Conservation (phyloP, 129 eudicot species). For the Tagetes erecta region DNA sequence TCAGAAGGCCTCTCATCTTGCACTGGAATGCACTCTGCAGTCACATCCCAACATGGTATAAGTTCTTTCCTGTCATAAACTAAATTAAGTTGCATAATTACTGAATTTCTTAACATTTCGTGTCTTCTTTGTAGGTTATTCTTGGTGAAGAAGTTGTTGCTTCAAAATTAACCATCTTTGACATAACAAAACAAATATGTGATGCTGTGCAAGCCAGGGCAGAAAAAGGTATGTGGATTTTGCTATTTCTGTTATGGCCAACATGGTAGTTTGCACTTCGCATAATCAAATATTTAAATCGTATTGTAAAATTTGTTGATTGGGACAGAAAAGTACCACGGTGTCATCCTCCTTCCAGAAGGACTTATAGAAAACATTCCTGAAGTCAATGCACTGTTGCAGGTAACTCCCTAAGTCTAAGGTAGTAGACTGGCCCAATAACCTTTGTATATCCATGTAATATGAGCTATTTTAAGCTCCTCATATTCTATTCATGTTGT, state of each 20-base stretch:
- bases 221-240: constrained; percentile 51
- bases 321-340: constrained; percentile 76
- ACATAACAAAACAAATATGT: constrained; percentile 87
- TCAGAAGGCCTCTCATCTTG: constrained; percentile 93
- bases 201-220: constrained; percentile 98
- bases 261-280: not conserved
- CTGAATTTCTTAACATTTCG: not conserved
- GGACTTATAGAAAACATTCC: constrained; percentile 99
- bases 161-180: constrained; percentile 87
- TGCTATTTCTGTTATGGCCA: constrained; percentile 5
- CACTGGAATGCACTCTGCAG: constrained; percentile 94
- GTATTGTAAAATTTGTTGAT: not conserved
- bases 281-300: not conserved
- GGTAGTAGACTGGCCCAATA: not conserved
- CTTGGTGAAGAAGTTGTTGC: constrained; percentile 96
- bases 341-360: constrained; percentile 92
- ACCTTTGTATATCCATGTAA: not conserved
- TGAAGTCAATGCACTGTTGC: constrained; percentile 84
- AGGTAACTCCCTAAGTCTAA: constrained; percentile 45
- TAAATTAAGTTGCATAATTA: not conserved
- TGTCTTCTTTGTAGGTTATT: constrained; percentile 59
- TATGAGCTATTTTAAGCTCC: not conserved
- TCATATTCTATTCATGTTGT: not conserved
- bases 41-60: constrained; percentile 95
- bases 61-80: not conserved